These are phyloP conservation scores for Pseudogymnoascus verrucosus DNA, from an alignment of 2,329 filamentous ascomycete species.

Conservation along the genomic window DNA sequence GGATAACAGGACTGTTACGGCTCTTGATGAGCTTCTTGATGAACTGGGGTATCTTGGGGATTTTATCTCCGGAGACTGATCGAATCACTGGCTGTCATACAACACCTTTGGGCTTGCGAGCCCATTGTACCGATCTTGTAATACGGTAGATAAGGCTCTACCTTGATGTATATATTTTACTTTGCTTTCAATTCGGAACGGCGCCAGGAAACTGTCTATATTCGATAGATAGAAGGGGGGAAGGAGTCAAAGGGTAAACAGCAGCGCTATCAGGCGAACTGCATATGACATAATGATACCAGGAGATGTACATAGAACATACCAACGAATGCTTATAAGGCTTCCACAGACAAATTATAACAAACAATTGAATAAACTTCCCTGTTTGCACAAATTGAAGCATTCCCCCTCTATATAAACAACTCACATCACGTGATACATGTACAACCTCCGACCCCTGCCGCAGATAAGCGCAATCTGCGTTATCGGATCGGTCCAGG, in stretches of 20 bases:
- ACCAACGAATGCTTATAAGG: neutral
- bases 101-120: neutral
- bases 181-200: neutral
- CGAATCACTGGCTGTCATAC: neutral
- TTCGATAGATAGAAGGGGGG: neutral
- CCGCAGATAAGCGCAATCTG: conserved; percentile 1
- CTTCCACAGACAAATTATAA: neutral
- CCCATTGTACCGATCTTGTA: neutral
- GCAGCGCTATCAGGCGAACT: neutral
- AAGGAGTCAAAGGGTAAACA: neutral
- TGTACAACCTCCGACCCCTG: neutral
- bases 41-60: conserved; percentile 43
- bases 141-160: neutral
- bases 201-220: neutral
- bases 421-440: neutral
- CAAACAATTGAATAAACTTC: neutral
- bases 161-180: neutral
- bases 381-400: neutral
- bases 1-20: neutral
- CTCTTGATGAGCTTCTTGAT: conserved; percentile 40
- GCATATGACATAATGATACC: neutral
- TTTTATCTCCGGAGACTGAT: conserved; percentile 29
- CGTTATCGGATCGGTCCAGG: conserved; percentile 1
- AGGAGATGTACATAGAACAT: neutral
- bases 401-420: neutral